These are phyloP conservation scores for Fomitopsis pulvina DNA, from an alignment of 768 basidiomycete species.

Conservation along the genomic window DNA sequence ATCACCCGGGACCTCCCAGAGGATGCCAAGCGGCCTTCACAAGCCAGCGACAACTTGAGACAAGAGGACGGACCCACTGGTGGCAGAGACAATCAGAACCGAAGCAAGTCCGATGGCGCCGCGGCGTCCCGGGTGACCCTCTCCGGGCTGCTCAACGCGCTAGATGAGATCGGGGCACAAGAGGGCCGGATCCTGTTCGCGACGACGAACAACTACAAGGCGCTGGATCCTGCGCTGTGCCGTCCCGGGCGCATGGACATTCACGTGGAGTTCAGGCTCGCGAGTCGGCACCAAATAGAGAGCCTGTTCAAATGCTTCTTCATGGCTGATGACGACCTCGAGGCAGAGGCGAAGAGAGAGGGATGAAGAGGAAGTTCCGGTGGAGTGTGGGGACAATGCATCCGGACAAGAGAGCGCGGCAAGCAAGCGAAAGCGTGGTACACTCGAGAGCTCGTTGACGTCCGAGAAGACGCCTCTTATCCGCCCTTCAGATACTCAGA, in stretches of 20 bases:
- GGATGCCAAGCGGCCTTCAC: neutral
- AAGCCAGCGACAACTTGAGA: too few species aligned
- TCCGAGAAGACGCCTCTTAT: too few species aligned
- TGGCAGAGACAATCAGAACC: neutral
- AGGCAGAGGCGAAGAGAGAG: neutral
- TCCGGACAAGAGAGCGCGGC: neutral
- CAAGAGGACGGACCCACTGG: neutral
- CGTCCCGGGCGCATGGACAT: slow-evolving; percentile 80
- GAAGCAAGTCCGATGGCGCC: neutral
- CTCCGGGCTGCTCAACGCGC: slow-evolving; percentile 70
- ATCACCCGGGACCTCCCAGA: slow-evolving; percentile 9
- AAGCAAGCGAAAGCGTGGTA: too few species aligned
- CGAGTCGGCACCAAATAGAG: slow-evolving; percentile 59
- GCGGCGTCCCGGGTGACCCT: slow-evolving; percentile 43
- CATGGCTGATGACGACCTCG: slow-evolving; percentile 27
- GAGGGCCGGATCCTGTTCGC: slow-evolving; percentile 79
- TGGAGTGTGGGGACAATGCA: neutral
- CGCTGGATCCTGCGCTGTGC: slow-evolving; percentile 68
- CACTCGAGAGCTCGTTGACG: too few species aligned
- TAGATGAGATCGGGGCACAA: slow-evolving; percentile 73
- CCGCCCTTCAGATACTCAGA: too few species aligned
- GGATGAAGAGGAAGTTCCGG: neutral
- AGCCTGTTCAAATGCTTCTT: slow-evolving; percentile 69
- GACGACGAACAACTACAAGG: slow-evolving; percentile 67
- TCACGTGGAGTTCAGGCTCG: slow-evolving; percentile 68